Base-by-base conservation (phyloP, 495 filamentous ascomycete species). In the Glutinoglossum americanum region DNA sequence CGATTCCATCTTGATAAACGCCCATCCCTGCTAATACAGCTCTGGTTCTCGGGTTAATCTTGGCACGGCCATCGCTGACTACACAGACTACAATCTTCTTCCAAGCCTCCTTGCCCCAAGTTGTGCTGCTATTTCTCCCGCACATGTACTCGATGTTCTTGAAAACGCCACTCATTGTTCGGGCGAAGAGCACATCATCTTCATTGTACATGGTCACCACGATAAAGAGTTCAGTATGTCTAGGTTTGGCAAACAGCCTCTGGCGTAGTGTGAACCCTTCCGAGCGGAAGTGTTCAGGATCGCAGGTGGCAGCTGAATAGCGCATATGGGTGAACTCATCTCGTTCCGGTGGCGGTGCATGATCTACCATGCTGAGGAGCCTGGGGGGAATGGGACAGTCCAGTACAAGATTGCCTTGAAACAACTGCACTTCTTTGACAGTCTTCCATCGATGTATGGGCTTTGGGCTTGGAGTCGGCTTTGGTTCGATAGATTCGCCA, bases 161-260 rank as follows among this genome's bases (percentile, higher is more conserved):
- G 73, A 97, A 84, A 0, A 99, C 90, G 70, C 93, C 93, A 8
- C 83, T 86, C 87, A 99, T 85, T 3, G 93, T 99, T 37, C 93
- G 80, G 39, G 93, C 89, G 65, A 99, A 95, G 19, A 97, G 76
- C 59, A 95, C 85, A 59, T 97, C 93, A 66, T 99, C 89, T 67
- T 99, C 93, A 64, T 99, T 99, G 72, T 88, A 99, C 93, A 99
- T 99, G 32, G 93, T 99, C 44, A 99, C 78, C 8, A 87, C 92
- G 65, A 99, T 96, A 70, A 99, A 97, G 0, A 99, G 76, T 72
- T 99, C 93, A 0, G 93, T 99, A 63, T 94, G 82, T 45, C 93
- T 74, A 11, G 88, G 82, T 69, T 94, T 94, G 57, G 87, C 86
- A 68, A 97, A 97, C 10, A 99, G 78, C 68, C 81, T 82, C 70